phyloP scores from a whole-genome alignment of 768 basidiomycete genomes.

The Pleurotus platypus region DNA sequence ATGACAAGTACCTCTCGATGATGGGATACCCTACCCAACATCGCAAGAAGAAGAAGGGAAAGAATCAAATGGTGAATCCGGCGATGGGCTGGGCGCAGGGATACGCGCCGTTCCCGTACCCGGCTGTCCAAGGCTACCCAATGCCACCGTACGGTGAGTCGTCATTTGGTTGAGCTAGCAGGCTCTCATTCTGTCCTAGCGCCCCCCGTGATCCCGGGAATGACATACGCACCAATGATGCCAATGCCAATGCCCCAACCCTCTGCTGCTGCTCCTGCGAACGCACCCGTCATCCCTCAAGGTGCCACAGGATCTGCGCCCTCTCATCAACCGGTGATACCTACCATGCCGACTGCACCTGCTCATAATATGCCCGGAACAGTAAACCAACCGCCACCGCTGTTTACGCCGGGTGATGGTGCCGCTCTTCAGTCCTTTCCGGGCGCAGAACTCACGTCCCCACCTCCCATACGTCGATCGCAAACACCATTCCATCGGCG shows the following conservation, averaged over 20 bases:
- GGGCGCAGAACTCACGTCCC: neutral
- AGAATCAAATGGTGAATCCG: neutral
- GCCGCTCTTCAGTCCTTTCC: constrained; percentile 2
- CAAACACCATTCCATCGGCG: constrained; percentile 1
- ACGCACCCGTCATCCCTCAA: neutral
- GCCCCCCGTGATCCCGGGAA: constrained; percentile 2
- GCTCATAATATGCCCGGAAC: neutral
- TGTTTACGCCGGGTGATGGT: constrained; percentile 2
- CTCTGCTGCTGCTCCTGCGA: neutral
- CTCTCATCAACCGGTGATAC: constrained; percentile 1
- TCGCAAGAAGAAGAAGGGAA: constrained; percentile 6
- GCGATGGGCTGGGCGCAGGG: constrained; percentile 2
- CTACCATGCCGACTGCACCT: neutral
- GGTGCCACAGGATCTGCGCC: neutral
- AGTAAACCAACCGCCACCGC: neutral
- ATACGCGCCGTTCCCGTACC: constrained; percentile 3
- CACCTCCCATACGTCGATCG: neutral
- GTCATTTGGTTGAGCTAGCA: neutral
- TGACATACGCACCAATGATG: neutral
- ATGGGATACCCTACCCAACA: neutral
- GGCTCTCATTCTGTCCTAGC: neutral
- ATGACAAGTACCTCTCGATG: constrained; percentile 1
- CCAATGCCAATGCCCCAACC: constrained; percentile 1
- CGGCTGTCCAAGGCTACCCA: neutral
- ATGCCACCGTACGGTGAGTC: constrained; percentile 5